A percentile compares a stretch with the other conserved stretches of the same genome.
Evolutionary conservation across 306 rosid species (phyloP).

Genomic region (Citrullus colocynthis): DNA sequence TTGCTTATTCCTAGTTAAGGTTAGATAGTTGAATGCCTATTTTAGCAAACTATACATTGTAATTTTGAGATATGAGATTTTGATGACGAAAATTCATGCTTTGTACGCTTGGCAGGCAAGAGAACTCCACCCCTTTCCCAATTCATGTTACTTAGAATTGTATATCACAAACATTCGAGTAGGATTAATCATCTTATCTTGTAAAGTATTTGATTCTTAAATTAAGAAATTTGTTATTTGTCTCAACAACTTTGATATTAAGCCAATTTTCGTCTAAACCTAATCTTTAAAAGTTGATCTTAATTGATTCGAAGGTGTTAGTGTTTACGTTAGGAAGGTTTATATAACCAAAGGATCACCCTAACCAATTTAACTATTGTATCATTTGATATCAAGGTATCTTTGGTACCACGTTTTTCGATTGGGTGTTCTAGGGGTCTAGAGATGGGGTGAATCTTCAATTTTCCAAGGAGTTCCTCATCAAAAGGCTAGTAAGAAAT

Average conservation of each 20-base stretch:
- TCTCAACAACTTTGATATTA: no score
- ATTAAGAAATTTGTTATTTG: no score
- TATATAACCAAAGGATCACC: neutral
- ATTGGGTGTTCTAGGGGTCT: neutral
- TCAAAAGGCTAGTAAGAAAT: neutral
- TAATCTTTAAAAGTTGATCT: neutral
- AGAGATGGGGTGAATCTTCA: neutral
- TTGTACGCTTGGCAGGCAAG: neutral
- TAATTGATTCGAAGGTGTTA: neutral
- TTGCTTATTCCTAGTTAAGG: neutral
- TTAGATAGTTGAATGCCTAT: neutral
- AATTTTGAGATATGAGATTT: no score
- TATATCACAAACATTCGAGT: no score
- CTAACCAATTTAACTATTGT: neutral
- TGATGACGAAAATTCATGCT: neutral
- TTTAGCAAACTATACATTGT: neutral
- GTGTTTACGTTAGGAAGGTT: neutral
- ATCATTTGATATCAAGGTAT: neutral
- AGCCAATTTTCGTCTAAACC: neutral
- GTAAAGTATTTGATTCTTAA: no score
- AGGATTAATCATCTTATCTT: no score
- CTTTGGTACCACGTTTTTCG: neutral
- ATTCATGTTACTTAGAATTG: no score
- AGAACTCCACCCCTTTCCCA: no score
- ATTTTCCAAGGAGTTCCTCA: neutral